Conservation (phyloP, 768 basidiomycete species). For the Auricularia auricula-judae region DNA sequence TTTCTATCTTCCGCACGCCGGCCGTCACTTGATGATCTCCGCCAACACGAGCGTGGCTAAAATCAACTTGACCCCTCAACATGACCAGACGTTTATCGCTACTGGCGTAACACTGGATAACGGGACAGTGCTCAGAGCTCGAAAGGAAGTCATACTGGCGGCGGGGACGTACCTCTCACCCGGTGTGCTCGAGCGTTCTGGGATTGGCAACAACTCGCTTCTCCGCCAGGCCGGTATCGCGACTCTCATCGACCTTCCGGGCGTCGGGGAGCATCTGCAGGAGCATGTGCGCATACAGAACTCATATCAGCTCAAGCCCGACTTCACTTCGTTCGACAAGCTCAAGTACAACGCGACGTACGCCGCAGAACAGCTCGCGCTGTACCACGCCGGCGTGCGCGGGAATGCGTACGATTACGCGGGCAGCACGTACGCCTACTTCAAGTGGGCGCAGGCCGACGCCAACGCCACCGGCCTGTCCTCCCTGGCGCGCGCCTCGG, state of each 20-base stretch:
- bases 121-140: neutral
- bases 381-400: neutral
- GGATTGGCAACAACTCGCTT: constrained; percentile 23
- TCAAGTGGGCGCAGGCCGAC: neutral
- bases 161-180: constrained; percentile 18
- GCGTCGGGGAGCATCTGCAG: constrained; percentile 30
- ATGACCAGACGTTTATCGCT: neutral
- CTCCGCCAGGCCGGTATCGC: constrained; percentile 19
- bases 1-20: neutral
- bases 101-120: neutral
- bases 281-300: constrained; percentile 11
- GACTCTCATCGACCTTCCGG: constrained; percentile 22
- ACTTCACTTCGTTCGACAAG: constrained; percentile 4
- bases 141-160: constrained; percentile 11
- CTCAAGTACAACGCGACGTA: neutral
- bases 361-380: neutral
- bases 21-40: constrained; percentile 2
- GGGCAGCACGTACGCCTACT: neutral
- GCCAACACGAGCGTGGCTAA: constrained; percentile 3
- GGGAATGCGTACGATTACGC: neutral
- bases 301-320: neutral
- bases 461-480: neutral
- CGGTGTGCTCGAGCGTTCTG: constrained; percentile 29
- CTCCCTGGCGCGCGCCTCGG: neutral
- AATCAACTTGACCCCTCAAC: constrained; percentile 4